These are phyloP conservation scores for Fusarium sp. DNA, from an alignment of 2,329 filamentous ascomycete genomes.

Conservation along the genomic window DNA sequence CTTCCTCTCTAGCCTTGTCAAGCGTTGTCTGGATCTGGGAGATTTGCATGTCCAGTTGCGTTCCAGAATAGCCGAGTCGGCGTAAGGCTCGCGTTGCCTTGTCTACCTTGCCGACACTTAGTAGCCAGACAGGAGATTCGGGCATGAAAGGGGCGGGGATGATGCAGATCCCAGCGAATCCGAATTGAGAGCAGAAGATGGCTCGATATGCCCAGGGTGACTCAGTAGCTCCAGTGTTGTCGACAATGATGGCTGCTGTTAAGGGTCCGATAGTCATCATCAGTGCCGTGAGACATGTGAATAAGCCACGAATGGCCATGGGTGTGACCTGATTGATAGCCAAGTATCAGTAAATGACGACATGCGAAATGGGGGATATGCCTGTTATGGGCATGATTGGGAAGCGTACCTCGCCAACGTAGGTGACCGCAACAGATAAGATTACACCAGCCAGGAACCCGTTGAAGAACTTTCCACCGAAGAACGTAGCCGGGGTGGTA, in stretches of 20 bases:
- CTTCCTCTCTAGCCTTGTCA: not conserved
- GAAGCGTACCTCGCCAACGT: not conserved
- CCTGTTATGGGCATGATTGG: not conserved
- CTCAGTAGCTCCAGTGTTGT: not conserved
- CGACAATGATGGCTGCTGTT: not conserved
- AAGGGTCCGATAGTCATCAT: not conserved
- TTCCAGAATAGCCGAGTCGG: not conserved
- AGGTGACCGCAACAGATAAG: not conserved
- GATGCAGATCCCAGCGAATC: not conserved
- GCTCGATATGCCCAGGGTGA: not conserved
- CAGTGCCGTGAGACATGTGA: not conserved
- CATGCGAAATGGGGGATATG: not conserved
- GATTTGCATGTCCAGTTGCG: not conserved
- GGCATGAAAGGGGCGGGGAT: not conserved
- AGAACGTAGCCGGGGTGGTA: constrained; percentile 46
- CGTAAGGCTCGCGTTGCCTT: not conserved
- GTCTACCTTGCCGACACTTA: not conserved
- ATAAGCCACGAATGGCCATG: not conserved
- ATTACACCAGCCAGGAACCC: constrained; percentile 1
- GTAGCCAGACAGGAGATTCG: not conserved
- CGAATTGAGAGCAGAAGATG: not conserved
- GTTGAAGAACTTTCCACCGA: constrained; percentile 47
- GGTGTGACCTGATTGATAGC: not conserved
- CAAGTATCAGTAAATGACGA: not conserved
- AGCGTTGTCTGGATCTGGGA: not conserved